Base-by-base conservation (phyloP, 1,284 basidiomycete species). In the Cutaneotrichosporon mucoides region DNA sequence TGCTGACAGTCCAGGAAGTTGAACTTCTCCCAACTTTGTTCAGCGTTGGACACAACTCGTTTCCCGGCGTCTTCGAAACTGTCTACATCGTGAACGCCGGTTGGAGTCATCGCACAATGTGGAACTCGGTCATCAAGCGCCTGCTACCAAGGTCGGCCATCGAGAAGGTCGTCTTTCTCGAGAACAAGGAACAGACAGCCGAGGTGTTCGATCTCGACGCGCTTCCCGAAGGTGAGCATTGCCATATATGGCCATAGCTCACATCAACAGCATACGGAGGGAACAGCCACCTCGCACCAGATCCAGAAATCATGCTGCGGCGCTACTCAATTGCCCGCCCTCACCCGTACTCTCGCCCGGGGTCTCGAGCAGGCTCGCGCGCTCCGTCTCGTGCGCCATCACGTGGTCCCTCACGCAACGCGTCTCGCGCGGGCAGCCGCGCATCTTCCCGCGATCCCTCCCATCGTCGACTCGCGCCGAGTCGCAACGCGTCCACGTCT, bases 51-150 rank as follows among this genome's bases (percentile, higher is more conserved):
- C 71, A 75, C 58, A 67, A 72, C 54, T 68, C 76, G 60, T 80
- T 76, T 57, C 78, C 79, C 0, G 76, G 76, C 0, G 61, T 76
- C 42, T 70, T 79, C 48, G 71, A 74, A 35, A 64, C 65, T 3
- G 76, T 82, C 49, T 80, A 78, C 65, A 69, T 82, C 12, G 67
- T 81, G 55, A 80, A 81, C 67, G 79, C 79, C 16, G 78, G 80
- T 13, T 82, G 81, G 81, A 75, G 79, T 4, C 79, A 81, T 50
- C 69, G 78, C 6, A 76, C 77, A 16, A 78, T 82, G 68, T 82
- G 81, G 81, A 73, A 73, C 36, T 60, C 58, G 9, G 71, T 81
- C 42, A 68, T 81, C 61, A 80, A 80, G 56, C 73, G 79, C 4
- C 68, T 82, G 6, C 60, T 82, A 1, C 81, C 81, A 0, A 69